These are phyloP conservation scores for Fraxinus pennsylvanica DNA, from an alignment of 257 asterid genomes.

Conservation along the genomic window DNA sequence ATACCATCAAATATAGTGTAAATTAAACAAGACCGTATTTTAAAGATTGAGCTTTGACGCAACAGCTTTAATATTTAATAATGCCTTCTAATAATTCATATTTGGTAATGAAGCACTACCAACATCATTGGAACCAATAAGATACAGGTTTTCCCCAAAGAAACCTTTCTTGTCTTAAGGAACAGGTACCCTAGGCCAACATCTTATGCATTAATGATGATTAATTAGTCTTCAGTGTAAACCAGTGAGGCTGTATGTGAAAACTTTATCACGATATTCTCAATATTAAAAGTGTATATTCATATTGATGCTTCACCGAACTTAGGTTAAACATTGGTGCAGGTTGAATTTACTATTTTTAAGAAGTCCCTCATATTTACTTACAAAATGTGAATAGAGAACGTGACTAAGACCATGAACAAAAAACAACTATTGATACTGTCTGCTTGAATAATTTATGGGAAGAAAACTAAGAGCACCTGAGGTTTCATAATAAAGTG, in stretches of 20 bases:
- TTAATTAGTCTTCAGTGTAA: background rate
- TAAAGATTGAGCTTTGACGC: background rate
- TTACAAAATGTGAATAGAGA: background rate
- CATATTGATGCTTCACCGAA: background rate
- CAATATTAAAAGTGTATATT: background rate
- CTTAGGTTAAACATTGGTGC: background rate
- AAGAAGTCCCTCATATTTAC: background rate
- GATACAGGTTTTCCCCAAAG: background rate
- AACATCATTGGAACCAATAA: background rate
- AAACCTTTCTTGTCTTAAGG: background rate
- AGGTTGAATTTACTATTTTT: background rate
- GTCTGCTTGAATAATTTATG: background rate
- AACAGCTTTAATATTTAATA: background rate
- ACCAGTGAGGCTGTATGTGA: background rate
- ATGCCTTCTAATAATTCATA: background rate
- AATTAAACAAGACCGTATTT: background rate
- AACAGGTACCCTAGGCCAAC: background rate
- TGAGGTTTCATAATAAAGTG: constrained; percentile 68
- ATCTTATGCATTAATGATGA: background rate
- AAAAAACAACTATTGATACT: background rate
- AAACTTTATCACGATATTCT: background rate
- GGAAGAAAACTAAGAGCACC: constrained; percentile 37
- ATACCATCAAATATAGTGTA: background rate
- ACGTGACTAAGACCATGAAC: background rate
- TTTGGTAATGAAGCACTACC: background rate